A percentile compares a stretch with the other conserved stretches of the same genome.
phyloP scores from a whole-genome alignment of 768 basidiomycete genomes.

The Sarcomyxa edulis region DNA sequence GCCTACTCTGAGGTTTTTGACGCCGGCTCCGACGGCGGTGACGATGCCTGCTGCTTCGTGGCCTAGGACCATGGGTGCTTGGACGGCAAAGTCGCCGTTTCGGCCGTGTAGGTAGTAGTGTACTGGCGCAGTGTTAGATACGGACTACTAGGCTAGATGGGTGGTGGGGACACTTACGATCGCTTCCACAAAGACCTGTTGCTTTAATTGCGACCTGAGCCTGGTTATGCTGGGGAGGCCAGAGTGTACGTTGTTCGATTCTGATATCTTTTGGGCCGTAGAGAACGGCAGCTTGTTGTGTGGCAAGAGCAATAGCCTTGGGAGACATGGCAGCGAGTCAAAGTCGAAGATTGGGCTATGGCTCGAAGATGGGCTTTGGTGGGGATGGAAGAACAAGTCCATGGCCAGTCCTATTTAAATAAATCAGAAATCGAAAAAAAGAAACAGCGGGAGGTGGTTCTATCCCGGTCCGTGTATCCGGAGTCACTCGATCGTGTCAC shows the following conservation, averaged over 20 bases:
- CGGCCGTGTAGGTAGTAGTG: slow-evolving; percentile 89
- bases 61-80: slow-evolving; percentile 83
- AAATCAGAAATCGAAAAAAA: no score
- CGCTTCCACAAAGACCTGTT: slow-evolving; percentile 90
- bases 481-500: no score
- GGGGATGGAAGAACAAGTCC: no score
- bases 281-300: slow-evolving; percentile 74
- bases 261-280: slow-evolving; percentile 81
- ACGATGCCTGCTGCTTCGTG: slow-evolving; percentile 91
- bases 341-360: no score
- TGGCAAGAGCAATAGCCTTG: slow-evolving; percentile 40
- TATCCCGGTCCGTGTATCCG: no score
- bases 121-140: slow-evolving; percentile 38
- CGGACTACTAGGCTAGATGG: slow-evolving; percentile 1
- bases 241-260: slow-evolving; percentile 66
- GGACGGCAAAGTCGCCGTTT: slow-evolving; percentile 89
- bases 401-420: no score
- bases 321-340: slow-evolving; percentile 33
- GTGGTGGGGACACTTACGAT: slow-evolving; percentile 42
- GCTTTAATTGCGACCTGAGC: slow-evolving; percentile 76
- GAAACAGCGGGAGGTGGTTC: no score
- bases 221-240: slow-evolving; percentile 66
- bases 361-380: no score
- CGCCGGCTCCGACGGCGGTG: slow-evolving; percentile 75
- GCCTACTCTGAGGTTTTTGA: slow-evolving; percentile 59